Base-by-base conservation (phyloP, 257 asterid genomes). In the Scutellaria baicalensis region DNA sequence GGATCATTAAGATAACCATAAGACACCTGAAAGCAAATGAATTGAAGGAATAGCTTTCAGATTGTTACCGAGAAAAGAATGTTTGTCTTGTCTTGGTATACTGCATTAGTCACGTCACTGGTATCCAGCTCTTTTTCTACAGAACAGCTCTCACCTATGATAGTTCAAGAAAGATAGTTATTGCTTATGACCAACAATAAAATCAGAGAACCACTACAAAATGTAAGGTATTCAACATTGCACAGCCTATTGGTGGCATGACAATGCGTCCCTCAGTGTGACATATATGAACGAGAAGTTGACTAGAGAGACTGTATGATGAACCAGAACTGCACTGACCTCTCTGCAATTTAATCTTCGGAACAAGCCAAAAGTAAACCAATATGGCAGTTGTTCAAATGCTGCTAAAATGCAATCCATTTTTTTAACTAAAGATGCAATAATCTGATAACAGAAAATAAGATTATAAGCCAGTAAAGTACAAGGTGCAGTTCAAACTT, bases 21-120 rank as follows among this genome's bases (percentile, higher is more conserved):
- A 40, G 75, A 65, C 47, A 43, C 47, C 50, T 43, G 61, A 64
- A 40, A 55, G 52, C 12, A 66, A 73, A 72, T 62, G 50, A 72
- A 77, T 43, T 55, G 59, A 60, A 57, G 70, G 75, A 66, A 49
- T 42, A 78, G 69, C 47, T 58, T 69, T 61, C 70, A 68, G 64
- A 40, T 76, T 63, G 71, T 82, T 94, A 94, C 99, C 89, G 99
- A 94, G 84, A 91, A 94, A 69, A 94, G 91, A 79, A 88, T 89
- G 79, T 85, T 94, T 6, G 96, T 94, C 89, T 94, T 94, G 82
- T 94, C 99, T 79, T 94, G 99, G 85, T 94, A 94, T 60, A 94
- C 99, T 69, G 99, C 99, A 83, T 94, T 91, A 50, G 86, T 77
- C 70, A 89, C 89, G 12, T 65, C 77, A 42, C 96, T 84, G 59